Evolutionary conservation across 1,284 basidiomycete genomes (phyloP), one percentile per base, ranked within the genome.

Genomic region (Rugosomyces carneus): DNA sequence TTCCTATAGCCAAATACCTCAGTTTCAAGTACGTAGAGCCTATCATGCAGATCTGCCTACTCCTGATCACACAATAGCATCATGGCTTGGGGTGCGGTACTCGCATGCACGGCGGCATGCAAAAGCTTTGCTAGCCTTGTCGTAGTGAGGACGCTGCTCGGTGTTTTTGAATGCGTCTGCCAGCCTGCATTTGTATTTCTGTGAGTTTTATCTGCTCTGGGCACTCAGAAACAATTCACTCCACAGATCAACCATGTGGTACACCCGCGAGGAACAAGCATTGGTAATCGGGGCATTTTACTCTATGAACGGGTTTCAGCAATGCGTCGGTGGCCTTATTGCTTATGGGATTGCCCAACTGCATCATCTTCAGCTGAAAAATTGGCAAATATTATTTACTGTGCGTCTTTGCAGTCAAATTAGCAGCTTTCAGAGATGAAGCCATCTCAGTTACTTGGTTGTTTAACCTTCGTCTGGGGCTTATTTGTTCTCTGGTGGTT

Each of bases 361-460:
- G 47, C 50, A 73, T 2, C 45, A 61, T 21, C 61, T 61, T 1
- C 61, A 60, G 1, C 57, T 78, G 23, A 70, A 73, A 45, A 75
- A 75, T 50, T 78, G 75, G 75, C 73, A 77, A 52, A 67, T 76
- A 21, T 58, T 77, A 24, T 77, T 76, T 56, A 68, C 67, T 6
- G 72, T 71, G 34, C 35, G 67, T 36, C 3, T 16, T 21, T 10
- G 32, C 40, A 7, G 3, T 29, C 15, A 27, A 23, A 5, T 4
- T 21, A 15, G 10, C 34, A 40, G n/a, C 10, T 11, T 18, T 9
- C 27, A 15, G 21, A 46, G 8, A 32, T 41, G 16, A 39, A 19
- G n/a, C 29, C 24, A 9, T 20, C 10, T 2, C 36, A 73, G 70
- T 51, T 75, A 8, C 64, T 75, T 19, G 73, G 73, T 4, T 68